A percentile compares a stretch with the other conserved stretches of the same genome.
Evolutionary conservation across 768 basidiomycete genomes (phyloP).

Genomic region (Tricholoma furcatifolium): DNA sequence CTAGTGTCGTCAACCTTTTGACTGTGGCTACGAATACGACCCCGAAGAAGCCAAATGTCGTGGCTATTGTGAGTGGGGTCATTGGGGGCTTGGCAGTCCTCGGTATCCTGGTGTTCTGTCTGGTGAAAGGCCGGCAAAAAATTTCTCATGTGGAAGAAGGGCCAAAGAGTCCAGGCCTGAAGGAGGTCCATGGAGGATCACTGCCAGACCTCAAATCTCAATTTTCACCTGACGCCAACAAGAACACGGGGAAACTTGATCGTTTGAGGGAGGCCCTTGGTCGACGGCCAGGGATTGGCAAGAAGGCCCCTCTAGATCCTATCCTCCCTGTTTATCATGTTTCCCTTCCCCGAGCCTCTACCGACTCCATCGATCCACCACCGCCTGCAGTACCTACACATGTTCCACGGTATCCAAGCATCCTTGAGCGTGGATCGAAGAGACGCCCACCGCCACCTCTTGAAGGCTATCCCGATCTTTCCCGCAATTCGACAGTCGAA

Average conservation of each 20-base stretch:
- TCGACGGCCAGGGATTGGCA: conserved; percentile 13
- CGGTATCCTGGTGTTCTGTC: conserved; percentile 16
- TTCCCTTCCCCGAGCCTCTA: conserved; percentile 20
- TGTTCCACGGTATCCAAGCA: conserved; percentile 33
- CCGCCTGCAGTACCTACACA: conserved; percentile 25
- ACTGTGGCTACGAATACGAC: not conserved
- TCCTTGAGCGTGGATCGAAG: conserved; percentile 30
- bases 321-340: conserved; percentile 18
- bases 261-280: conserved; percentile 18
- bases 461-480: conserved; percentile 13
- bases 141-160: conserved; percentile 26
- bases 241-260: conserved; percentile 9
- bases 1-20: conserved; percentile 4
- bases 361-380: conserved; percentile 27
- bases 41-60: conserved; percentile 14
- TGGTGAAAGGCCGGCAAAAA: conserved; percentile 22
- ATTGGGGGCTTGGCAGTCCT: conserved; percentile 18
- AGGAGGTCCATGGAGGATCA: conserved; percentile 23
- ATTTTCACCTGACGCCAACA: conserved; percentile 19
- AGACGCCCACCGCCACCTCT: conserved; percentile 21
- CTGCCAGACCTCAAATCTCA: conserved; percentile 27
- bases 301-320: conserved; percentile 12
- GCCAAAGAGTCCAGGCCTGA: conserved; percentile 11
- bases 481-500: conserved; percentile 13
- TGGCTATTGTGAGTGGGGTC: conserved; percentile 22